Evolutionary conservation across 768 basidiomycete genomes (phyloP), one percentile per base, ranked within the genome.

Genomic region (Amanita pallidorosea): DNA sequence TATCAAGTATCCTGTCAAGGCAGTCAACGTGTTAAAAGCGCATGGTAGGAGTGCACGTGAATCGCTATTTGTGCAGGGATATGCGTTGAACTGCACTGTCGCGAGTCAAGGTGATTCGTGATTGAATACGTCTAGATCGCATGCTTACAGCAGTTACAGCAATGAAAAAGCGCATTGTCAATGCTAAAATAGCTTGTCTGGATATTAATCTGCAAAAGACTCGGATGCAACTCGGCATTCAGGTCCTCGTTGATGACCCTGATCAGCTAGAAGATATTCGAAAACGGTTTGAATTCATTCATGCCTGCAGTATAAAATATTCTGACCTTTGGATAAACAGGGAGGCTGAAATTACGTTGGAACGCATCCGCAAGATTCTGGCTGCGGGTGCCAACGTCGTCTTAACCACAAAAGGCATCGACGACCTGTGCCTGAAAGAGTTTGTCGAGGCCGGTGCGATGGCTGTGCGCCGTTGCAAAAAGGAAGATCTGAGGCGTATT

Each of bases 381-480:
- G 92, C 85, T 4, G 78, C 95, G 12, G 96, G 96, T 31, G 96
- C 96, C 29, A 98, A 98, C 61, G 96, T 98, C 54, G 82, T 98
- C 37, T 69, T 98, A 51, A 99, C 96, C 12, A 97, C 96, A 11
- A 98, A 98, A 67, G 96, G 96, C 34, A 99, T 98, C 58, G 96
- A 99, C 60, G 96, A 99, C 63, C 75, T 98, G 15, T 97, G 93
- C 65, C 70, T 98, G 58, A 99, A 99, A 65, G 96, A 98, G 69
- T 99, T 98, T 59, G 89, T 98, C 43, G 96, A 99, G 68, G 94
- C 93, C 17, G 96, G 96, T 36, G 95, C 95, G 1, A 98, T 98
- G 88, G 96, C 94, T 40, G 96, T 97, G 45, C 84, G 96, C 56
- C 79, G 96, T 58, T 98, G 96, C 71, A 83, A 87, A 65, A 99